Conservation (phyloP, 2,329 filamentous ascomycete genomes). For the Arachnomyces sp. region DNA sequence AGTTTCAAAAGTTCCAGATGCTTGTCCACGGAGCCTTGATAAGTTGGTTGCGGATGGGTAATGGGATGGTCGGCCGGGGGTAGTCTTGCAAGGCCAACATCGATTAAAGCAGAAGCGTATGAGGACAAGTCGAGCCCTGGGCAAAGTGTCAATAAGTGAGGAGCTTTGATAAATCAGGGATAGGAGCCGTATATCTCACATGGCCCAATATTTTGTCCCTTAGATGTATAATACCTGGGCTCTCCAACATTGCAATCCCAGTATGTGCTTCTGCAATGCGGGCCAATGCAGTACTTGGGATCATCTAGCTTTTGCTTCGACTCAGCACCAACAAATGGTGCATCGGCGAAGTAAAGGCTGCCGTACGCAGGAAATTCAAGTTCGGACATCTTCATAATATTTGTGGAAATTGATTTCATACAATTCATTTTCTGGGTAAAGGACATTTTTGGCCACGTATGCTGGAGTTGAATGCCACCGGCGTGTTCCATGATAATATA, state of each 20-base stretch:
- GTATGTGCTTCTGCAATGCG: conserved; percentile 13
- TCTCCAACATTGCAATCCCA: conserved; percentile 18
- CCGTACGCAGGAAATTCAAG: conserved; percentile 30
- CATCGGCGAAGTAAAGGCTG: conserved; percentile 27
- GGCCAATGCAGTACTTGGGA: conserved; percentile 12
- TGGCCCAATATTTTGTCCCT: conserved; percentile 30
- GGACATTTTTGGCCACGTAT: conserved; percentile 26
- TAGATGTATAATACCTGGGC: conserved; percentile 26
- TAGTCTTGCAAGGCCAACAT: conserved; percentile 31
- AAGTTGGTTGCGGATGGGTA: conserved; percentile 19
- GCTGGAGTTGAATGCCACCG: conserved; percentile 23
- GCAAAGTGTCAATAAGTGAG: conserved; percentile 12
- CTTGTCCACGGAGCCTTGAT: conserved; percentile 28
- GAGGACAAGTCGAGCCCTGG: conserved; percentile 27
- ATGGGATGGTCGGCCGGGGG: conserved; percentile 13
- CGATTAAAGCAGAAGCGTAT: conserved; percentile 32
- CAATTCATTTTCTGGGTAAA: conserved; percentile 19
- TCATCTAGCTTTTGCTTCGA: conserved; percentile 10
- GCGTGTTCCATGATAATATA: conserved; percentile 37
- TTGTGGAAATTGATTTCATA: conserved; percentile 8
- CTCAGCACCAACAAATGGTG: conserved; percentile 12
- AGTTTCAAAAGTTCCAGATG: conserved; percentile 27
- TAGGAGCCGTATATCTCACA: conserved; percentile 23
- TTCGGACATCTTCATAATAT: conserved; percentile 11
- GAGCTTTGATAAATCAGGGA: conserved; percentile 8